These are phyloP conservation scores for Suhomyces choctaworum DNA, from an alignment of 1,139 yeast species.

Conservation along the genomic window DNA sequence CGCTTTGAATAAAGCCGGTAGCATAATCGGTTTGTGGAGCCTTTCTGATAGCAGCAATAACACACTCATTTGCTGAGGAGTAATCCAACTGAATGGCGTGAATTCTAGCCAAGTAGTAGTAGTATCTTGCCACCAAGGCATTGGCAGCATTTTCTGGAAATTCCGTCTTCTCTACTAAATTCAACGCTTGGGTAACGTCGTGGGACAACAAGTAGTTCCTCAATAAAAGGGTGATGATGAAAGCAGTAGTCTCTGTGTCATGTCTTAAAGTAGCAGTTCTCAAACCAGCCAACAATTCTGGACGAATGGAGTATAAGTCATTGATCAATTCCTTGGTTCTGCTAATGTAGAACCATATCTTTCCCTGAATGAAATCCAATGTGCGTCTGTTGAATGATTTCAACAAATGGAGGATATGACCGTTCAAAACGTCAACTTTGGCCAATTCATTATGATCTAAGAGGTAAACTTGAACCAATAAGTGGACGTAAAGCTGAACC, in stretches of 20 bases:
- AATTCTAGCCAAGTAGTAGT: conserved; percentile 85
- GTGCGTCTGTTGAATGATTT: conserved; percentile 75
- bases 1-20: conserved; percentile 83
- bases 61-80: conserved; percentile 85
- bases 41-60: conserved; percentile 90
- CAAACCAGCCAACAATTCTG: conserved; percentile 68
- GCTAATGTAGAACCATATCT: conserved; percentile 88
- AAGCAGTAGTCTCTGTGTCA: conserved; percentile 88
- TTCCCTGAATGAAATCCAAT: conserved; percentile 83
- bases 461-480: conserved; percentile 73
- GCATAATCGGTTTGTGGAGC: conserved; percentile 93
- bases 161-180: conserved; percentile 83
- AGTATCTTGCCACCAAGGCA: conserved; percentile 88
- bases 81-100: conserved; percentile 92
- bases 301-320: conserved; percentile 63
- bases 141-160: conserved; percentile 87
- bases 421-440: conserved; percentile 54
- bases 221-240: conserved; percentile 77
- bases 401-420: conserved; percentile 54
- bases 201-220: conserved; percentile 78
- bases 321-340: conserved; percentile 72
- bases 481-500: conserved; percentile 75
- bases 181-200: conserved; percentile 85
- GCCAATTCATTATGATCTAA: conserved; percentile 59
- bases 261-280: conserved; percentile 91